A percentile compares a stretch with the other conserved stretches of the same genome.
Evolutionary conservation across 176 grass and related monocot genomes (phyloP).

Genomic region (Miscanthus lutarioriparius): DNA sequence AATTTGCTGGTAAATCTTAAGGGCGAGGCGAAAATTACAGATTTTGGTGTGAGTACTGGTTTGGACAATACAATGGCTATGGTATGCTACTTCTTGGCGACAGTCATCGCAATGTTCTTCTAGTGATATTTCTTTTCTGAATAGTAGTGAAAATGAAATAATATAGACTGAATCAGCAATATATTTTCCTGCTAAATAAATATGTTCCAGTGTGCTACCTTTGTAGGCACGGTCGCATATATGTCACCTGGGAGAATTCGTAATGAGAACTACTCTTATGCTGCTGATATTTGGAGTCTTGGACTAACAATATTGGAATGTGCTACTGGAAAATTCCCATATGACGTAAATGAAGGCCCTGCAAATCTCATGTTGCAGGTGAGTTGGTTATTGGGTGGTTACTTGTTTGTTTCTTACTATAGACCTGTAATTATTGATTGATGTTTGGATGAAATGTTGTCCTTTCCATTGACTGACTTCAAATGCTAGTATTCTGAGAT

Average conservation of each 20-base stretch:
- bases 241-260: slow-evolving; percentile 99
- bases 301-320: slow-evolving; percentile 92
- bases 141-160: slow-evolving; percentile 22
- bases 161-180: slow-evolving; percentile 28
- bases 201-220: slow-evolving; percentile 95
- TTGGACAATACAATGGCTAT: slow-evolving; percentile 96
- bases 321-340: slow-evolving; percentile 95
- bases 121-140: slow-evolving; percentile 16
- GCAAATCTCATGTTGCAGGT: slow-evolving; percentile 98
- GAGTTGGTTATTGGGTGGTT: background rate
- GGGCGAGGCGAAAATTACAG: slow-evolving; percentile 85
- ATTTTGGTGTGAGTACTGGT: slow-evolving; percentile 90
- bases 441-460: slow-evolving; percentile 6
- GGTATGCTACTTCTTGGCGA: slow-evolving; percentile 58
- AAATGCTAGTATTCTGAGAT: background rate
- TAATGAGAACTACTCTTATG: slow-evolving; percentile 85
- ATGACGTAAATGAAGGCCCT: slow-evolving; percentile 79
- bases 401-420: slow-evolving; percentile 15
- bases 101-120: slow-evolving; percentile 14
- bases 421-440: background rate
- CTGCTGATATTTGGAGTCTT: slow-evolving; percentile 99
- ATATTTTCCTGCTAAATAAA: slow-evolving; percentile 57
- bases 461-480: background rate
- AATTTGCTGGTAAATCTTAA: slow-evolving; percentile 95
- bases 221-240: slow-evolving; percentile 94